Base-by-base conservation (phyloP, 306 rosid species). In the Sophora flavescens region DNA sequence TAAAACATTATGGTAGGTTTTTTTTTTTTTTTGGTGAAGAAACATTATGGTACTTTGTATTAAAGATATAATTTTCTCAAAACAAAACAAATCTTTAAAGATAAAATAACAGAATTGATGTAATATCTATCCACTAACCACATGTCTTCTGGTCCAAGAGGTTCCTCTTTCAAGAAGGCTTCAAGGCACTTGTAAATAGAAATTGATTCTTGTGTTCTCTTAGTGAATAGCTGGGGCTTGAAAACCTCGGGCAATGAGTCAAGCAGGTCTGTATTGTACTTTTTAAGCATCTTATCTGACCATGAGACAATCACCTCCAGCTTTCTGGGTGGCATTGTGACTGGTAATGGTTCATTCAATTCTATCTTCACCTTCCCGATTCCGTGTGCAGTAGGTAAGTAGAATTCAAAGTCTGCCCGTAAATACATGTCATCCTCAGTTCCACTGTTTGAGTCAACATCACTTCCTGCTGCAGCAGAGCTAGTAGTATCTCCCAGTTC, bases 121-220 rank as follows among this genome's bases (percentile, higher is more conserved):
- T 48, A 35, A 51, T 6, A 59, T 72, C 38, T 36, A 53, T 69
- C 64, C 60, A 84, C 98, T 88, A 68, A 93, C 98, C 98, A 93
- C 97, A 88, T 93, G 78, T 93, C 91, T 38, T 89, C 93, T 26
- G 90, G 97, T 71, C 97, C 97, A 44, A 91, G 83, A 62, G 97
- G 98, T 70, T 93, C 98, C 84, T 87, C 93, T 85, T 85, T 91
- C 85, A 88, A 85, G 80, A 91, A 93, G 63, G 96, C 91, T 83
- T 91, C 96, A 52, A 93, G 93, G 85, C 98, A 91, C 80, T 89
- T 83, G 83, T 84, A 88, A 42, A 93, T 68, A 81, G 91, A 87
- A 66, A 89, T 76, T 3, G 92, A 87, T 50, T 91, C 98, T 84
- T 87, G 91, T 18, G 77, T 76, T 82, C 72, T 86, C 82, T 67